Evolutionary conservation across 2,329 filamentous ascomycete genomes (phyloP), one percentile per base, ranked within the genome.

Genomic region (Cladosporium phlei): DNA sequence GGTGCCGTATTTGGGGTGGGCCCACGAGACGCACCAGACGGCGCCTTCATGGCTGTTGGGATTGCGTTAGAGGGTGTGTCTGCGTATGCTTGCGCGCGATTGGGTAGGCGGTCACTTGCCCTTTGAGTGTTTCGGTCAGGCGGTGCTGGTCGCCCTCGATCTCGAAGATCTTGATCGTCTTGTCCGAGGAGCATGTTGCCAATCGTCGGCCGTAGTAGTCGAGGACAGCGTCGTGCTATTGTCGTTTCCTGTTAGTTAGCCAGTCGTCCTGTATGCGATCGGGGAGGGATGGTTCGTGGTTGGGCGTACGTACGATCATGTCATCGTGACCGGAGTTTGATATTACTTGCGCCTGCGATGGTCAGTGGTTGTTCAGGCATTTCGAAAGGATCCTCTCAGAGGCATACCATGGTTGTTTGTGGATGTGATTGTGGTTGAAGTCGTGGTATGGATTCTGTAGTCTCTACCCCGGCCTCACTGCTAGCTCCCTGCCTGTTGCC

Each of bases 101-200:
- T 17, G 35, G 4, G 19, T 16, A 22, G 22, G 21, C 27, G 22
- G 24, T n/a, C 21, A 64, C 74, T 62, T 78, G 94, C 88, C 91
- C 91, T 72, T 95, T 95, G 56, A 98, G 75, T 20, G 93, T 98
- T 73, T 97, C 91, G 25, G 88, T 80, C 59, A 97, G 74, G 54
- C 87, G 81, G 70, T 98, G 91, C 57, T 85, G 80, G 60, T 97
- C 90, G 62, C 89, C 88, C 63, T 97, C 91, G 47, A 98, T 85
- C 71, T 98, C 93, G 66, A 96, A 98, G 65, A 98, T 97, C 75
- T 97, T 97, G 75, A 98, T 95, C 38, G 91, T 97, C 67, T 93
- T 90, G 72, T 98, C 93, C 56, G 91, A 96, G 27, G 90, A 96
- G 71, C 93, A 97, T 56, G 93, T 98, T 53, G 93, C 93, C 59